Percentiles rank a stretch among this genome's conserved stretches.
phyloP scores from a whole-genome alignment of 371 early-diverging fungal species.

The Syncephalastrum contaminatum region DNA sequence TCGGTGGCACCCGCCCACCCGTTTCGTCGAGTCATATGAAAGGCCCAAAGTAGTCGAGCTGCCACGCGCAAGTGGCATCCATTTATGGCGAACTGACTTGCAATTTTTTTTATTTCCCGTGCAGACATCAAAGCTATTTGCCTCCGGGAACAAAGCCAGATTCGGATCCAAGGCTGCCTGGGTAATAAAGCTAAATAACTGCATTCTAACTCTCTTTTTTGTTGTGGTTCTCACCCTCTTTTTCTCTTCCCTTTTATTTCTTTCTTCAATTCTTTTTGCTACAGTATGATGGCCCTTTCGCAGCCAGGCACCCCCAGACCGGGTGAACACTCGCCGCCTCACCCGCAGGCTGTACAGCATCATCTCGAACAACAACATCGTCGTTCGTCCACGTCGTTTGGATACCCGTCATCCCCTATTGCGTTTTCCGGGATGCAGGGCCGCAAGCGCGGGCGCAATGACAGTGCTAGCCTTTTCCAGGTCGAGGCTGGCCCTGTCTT shows the following conservation, averaged over 20 bases:
- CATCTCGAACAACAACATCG: conserved; percentile 5
- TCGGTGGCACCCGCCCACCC: no score
- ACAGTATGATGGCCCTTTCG: conserved; percentile 18
- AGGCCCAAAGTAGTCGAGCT: no score
- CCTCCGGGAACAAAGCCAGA: conserved; percentile 27
- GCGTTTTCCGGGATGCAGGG: no score
- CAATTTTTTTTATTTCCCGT: conserved; percentile 3
- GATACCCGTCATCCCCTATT: conserved; percentile 8
- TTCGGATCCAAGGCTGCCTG: conserved; percentile 37
- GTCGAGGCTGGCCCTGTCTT: conserved; percentile 60
- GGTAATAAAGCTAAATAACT: conserved; percentile 16
- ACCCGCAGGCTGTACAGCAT: not conserved
- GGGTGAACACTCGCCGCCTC: conserved; percentile 5
- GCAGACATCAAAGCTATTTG: conserved; percentile 30
- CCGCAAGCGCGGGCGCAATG: conserved; percentile 17
- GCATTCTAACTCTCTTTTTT: conserved; percentile 5
- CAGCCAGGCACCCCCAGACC: conserved; percentile 22
- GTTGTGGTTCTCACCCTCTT: conserved; percentile 3
- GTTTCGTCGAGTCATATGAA: no score
- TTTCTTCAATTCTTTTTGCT: not conserved
- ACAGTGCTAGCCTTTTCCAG: conserved; percentile 27
- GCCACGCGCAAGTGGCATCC: no score
- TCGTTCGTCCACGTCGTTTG: conserved; percentile 8
- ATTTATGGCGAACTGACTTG: no score
- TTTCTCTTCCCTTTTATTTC: not conserved